Conservation (phyloP, 768 basidiomycete genomes). For the Russula ochroleuca region DNA sequence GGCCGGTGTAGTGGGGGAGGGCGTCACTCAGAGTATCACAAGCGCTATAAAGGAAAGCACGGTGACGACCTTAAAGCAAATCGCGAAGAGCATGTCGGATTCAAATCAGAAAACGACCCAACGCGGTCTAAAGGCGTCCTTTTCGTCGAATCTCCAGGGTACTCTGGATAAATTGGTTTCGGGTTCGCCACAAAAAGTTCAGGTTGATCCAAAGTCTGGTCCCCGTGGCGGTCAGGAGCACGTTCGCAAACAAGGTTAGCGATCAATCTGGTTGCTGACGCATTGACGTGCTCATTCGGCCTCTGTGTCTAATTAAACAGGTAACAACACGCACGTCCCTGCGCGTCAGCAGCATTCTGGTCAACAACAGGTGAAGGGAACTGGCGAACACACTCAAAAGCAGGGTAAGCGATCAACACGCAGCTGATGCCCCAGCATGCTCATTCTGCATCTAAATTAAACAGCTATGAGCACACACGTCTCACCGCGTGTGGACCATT, state of each 20-base stretch:
- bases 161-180: not conserved
- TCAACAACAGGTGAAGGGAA: no score
- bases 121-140: not conserved
- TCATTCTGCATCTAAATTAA: not conserved
- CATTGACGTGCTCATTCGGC: not conserved
- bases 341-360: no score
- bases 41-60: constrained; percentile 5
- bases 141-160: constrained; percentile 8
- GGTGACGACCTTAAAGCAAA: not conserved
- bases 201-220: constrained; percentile 1
- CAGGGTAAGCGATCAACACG: not conserved
- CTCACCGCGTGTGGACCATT: not conserved
- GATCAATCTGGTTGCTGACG: not conserved
- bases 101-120: not conserved
- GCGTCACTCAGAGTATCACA: not conserved
- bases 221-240: not conserved
- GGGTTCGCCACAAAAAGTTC: constrained; percentile 6
- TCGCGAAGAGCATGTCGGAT: not conserved
- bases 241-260: not conserved
- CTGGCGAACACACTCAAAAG: not conserved
- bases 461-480: not conserved
- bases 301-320: no score
- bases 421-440: not conserved
- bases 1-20: constrained; percentile 2
- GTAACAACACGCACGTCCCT: no score